phyloP scores from a whole-genome alignment of 768 basidiomycete species.

The Lactifluus volemus region DNA sequence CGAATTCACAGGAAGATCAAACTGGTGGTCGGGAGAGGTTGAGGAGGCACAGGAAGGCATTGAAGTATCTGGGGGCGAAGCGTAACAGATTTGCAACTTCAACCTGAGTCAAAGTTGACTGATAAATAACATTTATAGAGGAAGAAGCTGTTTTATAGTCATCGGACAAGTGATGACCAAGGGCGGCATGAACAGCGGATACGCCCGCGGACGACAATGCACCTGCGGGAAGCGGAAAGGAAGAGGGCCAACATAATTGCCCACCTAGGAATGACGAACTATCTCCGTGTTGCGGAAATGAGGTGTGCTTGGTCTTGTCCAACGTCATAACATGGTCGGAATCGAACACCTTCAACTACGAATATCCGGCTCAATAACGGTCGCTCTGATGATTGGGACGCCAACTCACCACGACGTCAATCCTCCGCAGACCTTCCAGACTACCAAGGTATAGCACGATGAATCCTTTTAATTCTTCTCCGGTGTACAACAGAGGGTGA shows the following conservation, averaged over 20 bases:
- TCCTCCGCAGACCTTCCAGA: background rate
- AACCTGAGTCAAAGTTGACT: background rate
- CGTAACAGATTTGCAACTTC: background rate
- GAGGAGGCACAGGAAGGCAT: background rate
- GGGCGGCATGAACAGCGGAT: background rate
- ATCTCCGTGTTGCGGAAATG: constrained; percentile 1
- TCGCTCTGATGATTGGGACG: too few relatives aligned
- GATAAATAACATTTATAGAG: too few relatives aligned
- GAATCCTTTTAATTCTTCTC: constrained; percentile 10
- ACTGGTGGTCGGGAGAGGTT: background rate
- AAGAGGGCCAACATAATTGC: constrained; percentile 6
- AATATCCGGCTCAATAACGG: background rate
- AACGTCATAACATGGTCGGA: background rate
- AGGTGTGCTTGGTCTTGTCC: background rate
- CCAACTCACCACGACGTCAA: constrained; percentile 14
- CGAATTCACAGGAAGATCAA: background rate
- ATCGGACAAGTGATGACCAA: background rate
- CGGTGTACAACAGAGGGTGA: constrained; percentile 1
- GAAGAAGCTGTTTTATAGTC: too few relatives aligned
- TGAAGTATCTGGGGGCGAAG: background rate
- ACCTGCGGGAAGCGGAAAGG: background rate
- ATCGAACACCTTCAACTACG: constrained; percentile 4
- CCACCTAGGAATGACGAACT: background rate
- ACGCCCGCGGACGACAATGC: background rate
- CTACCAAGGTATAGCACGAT: background rate